Base-by-base conservation (phyloP, 139 green algal genomes). In the Bryopsis sp. region DNA sequence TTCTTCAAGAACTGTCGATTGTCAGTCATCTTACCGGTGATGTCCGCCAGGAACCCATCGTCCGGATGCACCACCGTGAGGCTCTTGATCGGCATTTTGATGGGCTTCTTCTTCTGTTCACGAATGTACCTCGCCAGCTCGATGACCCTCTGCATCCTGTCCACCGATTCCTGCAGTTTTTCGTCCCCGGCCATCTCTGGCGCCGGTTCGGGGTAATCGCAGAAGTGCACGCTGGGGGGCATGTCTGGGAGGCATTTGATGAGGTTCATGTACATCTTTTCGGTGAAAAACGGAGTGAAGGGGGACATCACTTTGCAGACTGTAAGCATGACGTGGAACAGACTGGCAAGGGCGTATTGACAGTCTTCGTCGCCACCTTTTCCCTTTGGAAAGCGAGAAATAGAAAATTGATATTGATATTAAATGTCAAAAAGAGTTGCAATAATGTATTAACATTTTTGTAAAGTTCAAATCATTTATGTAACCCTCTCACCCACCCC, bases 201-300 rank as follows among this genome's bases (percentile, higher is more conserved):
- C 15, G 33, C 58, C 11, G 22, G 66, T 28, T 66, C 28, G 0
- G 92, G 92, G 74, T 97, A 88, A 71, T 85, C 76, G 58, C 83
- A 92, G 59, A 84, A 97, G 81, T 98, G 93, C 38, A 98, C 82
- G 6, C 71, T 85, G 67, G 77, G 73, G 1, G 85, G 86, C 28
- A 72, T 48, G 31, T 60, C 31, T 7, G 84, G 81, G 64, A 93
- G 68, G 1, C 64, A 76, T 2, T 75, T 59, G 37, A 79, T 72
- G 63, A 99, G 85, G 77, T 99, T 99, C 68, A 91, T 86, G 84
- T 97, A 99, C 87, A 99, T 95, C n/a, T 75, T 60, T 81, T 99
- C 94, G n/a, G 81, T 90, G 60, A 99, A 90, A 86, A 98, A 99
- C 43, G 94, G 94, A 1, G 94, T 99, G 82, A 98, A 98, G 65